These are phyloP conservation scores for Helichrysum umbraculigerum DNA, from an alignment of 129 eudicot species.

Conservation along the genomic window DNA sequence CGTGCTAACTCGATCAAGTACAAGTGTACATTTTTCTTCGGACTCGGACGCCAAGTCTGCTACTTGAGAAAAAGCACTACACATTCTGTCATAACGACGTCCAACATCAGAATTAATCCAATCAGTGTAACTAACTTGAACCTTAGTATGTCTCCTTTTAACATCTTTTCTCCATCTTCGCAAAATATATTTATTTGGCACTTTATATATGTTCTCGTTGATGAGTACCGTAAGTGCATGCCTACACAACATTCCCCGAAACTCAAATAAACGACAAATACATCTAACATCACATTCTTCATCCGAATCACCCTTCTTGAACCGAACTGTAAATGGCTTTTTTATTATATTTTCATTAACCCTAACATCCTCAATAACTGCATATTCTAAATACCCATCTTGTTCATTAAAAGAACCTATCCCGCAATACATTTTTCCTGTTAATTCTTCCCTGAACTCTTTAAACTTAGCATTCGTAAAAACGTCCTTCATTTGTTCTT, in stretches of 20 bases:
- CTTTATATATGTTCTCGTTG: background rate
- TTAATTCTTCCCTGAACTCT: too few species aligned
- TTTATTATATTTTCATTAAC: too few species aligned
- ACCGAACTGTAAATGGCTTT: too few species aligned
- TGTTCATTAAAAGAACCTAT: too few species aligned
- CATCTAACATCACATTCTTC: too few species aligned
- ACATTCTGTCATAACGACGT: background rate
- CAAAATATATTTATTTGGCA: constrained; percentile 67
- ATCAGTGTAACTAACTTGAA: background rate
- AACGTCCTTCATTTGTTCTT: too few species aligned
- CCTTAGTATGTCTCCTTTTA: constrained; percentile 29
- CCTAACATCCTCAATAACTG: too few species aligned
- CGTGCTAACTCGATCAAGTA: background rate
- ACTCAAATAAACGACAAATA: constrained; percentile 64
- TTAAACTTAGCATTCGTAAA: too few species aligned
- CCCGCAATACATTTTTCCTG: too few species aligned
- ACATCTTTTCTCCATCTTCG: constrained; percentile 84
- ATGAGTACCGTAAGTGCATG: constrained; percentile 79
- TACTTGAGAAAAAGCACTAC: background rate
- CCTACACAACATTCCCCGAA: constrained; percentile 76
- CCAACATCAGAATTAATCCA: background rate
- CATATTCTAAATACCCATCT: too few species aligned
- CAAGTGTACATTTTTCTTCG: background rate
- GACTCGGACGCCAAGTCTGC: background rate
- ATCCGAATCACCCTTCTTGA: too few species aligned